Base-by-base conservation (phyloP, 1,284 basidiomycete genomes). In the Puccinia triticina region DNA sequence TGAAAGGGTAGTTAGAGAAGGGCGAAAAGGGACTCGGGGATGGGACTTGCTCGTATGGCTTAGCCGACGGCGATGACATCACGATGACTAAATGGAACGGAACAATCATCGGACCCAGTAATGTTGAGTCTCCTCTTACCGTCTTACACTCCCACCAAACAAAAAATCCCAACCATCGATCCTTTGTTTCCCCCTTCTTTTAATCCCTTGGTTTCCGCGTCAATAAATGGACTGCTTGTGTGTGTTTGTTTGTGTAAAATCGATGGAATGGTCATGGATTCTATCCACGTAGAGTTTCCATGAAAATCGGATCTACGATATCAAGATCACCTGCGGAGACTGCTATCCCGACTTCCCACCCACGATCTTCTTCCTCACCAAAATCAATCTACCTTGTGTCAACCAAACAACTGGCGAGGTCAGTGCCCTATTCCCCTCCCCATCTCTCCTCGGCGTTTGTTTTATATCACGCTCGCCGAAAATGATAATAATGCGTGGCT, bases 11-110 rank as follows among this genome's bases (percentile, higher is more conserved):
- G 89, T 93, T 99, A 85, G 96, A 99, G 89, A 98, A 98, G 89
- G 96, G 97, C 85, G 96, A 99, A 90, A 99, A 99, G 88, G 96
- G 97, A 72, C 95, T 99, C 86, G 96, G 96, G 84, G 96, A 98
- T 89, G 96, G 96, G 83, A 94, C 93, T 53, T 97, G 95, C 89
- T 96, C 94, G 46, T 98, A 98, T 86, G 96, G 96, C 82, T 89
- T 97, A 83, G 93, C 94, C 88, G 94, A 96, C 88, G 88, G 92
- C 85, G 95, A 97, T 86, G 95, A 96, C 90, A 92, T 95, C 88
- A 90, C 94, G 89, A 98, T 99, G 96, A 93, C 92, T 88, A 91
- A 95, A 87, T 99, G 96, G 96, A 98, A 97, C 87, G 96, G 96
- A 59, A 99, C 97, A 16, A 96, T 99, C 89, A 94, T 99, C 84